Base-by-base conservation (phyloP, 306 rosid species). In the Casuarina equisetifolia region DNA sequence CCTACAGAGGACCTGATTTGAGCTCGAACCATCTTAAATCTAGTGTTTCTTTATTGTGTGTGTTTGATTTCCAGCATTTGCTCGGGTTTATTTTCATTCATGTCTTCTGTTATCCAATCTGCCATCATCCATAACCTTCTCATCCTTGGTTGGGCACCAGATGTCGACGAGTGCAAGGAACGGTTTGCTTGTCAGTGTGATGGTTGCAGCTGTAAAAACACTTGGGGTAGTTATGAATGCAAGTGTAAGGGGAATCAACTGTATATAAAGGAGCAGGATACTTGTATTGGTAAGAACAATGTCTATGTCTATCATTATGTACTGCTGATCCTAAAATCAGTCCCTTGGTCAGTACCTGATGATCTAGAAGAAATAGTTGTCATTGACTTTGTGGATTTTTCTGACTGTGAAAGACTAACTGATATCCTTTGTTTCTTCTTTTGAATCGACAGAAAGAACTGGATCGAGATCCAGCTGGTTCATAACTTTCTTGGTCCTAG, bases 401-500 rank as follows among this genome's bases (percentile, higher is more conserved):
- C 43, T 35, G 62, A 6, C 67, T 62, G n/a, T 62, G 44, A 13
- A 13, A 12, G 43, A 62, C 5, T 19, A 15, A 50, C 25, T 19
- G 9, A 64, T 48, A 59, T 44, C 71, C 54, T 67, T 78, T 4
- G 50, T 76, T 48, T 74, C 69, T 87, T 36, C 63, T 62, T 50
- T 51, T n/a, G 38, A 35, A 48, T 46, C 3, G 7, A 74, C 93
- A 94, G 98, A 94, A 81, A 86, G 90, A 84, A 88, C 73, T 44
- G 89, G 92, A 76, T 90, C 98, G 1, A 83, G 76, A 83, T 79
- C 84, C 35, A 88, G 97, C 8, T 54, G 89, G 85, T 71, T 86
- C 57, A 42, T 89, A 2, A 82, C 91, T 12, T 82, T 83, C 71
- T 35, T 89, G 73, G 82, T 92, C 58, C 74, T 92, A 59, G 93